Conservation (phyloP, 2,329 filamentous ascomycete genomes). For the Endoconidiophora laricicola region DNA sequence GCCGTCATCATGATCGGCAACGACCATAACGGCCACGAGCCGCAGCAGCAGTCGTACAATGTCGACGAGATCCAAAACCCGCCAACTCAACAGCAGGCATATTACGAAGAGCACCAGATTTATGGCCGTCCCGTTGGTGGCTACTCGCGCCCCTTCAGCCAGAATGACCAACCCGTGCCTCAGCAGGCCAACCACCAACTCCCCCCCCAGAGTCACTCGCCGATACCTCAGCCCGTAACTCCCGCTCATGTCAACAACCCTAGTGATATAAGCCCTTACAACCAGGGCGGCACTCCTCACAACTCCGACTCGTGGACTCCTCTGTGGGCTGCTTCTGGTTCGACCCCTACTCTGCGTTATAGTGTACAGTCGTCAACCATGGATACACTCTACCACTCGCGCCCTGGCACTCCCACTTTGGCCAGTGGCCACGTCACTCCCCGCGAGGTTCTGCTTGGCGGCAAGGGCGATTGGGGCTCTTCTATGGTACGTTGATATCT, state of each 20-base stretch:
- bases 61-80: conserved; percentile 12
- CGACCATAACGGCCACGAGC: conserved; percentile 18
- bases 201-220: conserved; percentile 16
- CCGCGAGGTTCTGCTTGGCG: conserved; percentile 14
- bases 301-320: conserved; percentile 10
- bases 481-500: conserved; percentile 16
- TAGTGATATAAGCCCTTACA: conserved; percentile 11
- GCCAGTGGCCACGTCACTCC: conserved; percentile 18
- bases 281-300: conserved; percentile 5
- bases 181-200: conserved; percentile 14
- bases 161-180: conserved; percentile 9
- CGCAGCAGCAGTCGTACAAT: conserved; percentile 15
- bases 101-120: conserved; percentile 17
- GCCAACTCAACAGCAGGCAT: conserved; percentile 14
- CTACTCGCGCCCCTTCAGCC: conserved; percentile 14
- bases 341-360: conserved; percentile 10
- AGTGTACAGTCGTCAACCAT: conserved; percentile 12
- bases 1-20: conserved; percentile 22
- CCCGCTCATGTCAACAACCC: conserved; percentile 7
- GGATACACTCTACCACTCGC: conserved; percentile 15
- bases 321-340: conserved; percentile 9
- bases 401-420: conserved; percentile 19
- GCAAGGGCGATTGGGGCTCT: conserved; percentile 15
- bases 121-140: conserved; percentile 18
- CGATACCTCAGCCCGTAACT: conserved; percentile 10